Evolutionary conservation across 305 asterid species (phyloP), one percentile per base, ranked within the genome.

Genomic region (Fraxinus xanthoxyloides): DNA sequence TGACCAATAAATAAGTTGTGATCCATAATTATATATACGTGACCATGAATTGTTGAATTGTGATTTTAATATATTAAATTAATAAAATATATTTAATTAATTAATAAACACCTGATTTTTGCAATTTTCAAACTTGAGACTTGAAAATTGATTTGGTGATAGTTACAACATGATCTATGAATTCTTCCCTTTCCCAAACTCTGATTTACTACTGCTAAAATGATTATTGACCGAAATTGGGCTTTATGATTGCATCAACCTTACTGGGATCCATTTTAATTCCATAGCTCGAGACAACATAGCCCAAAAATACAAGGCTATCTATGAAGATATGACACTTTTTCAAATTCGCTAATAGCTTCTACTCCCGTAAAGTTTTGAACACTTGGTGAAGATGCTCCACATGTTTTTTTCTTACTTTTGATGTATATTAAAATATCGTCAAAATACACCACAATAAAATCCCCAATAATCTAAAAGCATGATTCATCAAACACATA

Each of bases 361-460:
- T 76, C 4, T 26, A 24, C 63, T 51, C 19, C 0, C 0, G 2
- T 4, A 76, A 32, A 2, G 26, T 59, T 15, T 43, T 23, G 3
- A 77, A 46, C 12, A 46, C 40, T 7, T 10, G 19, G 7, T 34
- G 43, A 30, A 23, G 79, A 48, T 76, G 24, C 10, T 48, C 34
- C 6, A 76, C 2, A 3, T 30, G 12, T 30, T 77, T 15, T 15
- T 6, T 51, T 34, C 28, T 12, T 17, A 31, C 17, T 9, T 15
- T 28, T 7, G 40, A 1, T 3, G n/a, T 72, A 72, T 31, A 72
- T 34, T 12, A 0, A 26, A 31, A 72, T 72, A 32, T 72, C 0
- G 6, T 81, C 82, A n/a, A 86, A 84, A 48, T 84, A 84, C 0
- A 75, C 79, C 1, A 86, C 80, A 1, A 87, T 77, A 56, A 80